Evolutionary conservation across 495 filamentous ascomycete species (phyloP).

Genomic region (Glutinoglossum americanum): DNA sequence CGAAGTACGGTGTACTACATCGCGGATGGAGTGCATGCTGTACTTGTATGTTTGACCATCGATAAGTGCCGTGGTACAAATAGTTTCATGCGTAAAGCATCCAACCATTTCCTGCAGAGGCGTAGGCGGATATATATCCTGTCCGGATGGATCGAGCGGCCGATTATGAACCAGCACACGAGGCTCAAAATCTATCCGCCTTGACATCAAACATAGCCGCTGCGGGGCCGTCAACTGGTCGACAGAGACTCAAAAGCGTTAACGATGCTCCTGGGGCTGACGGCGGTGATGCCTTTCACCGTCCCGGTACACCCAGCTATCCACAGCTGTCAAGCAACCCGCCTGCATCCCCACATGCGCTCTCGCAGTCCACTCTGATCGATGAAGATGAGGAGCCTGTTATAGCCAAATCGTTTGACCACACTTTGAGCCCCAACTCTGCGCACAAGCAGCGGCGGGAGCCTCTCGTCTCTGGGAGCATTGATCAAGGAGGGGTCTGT

Average conservation of each 20-base stretch:
- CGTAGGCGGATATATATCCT: no score
- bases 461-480: constrained; percentile 30
- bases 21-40: no score
- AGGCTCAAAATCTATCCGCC: background rate
- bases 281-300: background rate
- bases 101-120: no score
- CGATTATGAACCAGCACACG: background rate
- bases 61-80: no score
- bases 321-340: constrained; percentile 20
- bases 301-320: constrained; percentile 7
- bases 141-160: background rate
- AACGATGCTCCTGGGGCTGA: background rate
- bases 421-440: constrained; percentile 34
- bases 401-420: constrained; percentile 38
- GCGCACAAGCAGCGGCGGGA: constrained; percentile 25
- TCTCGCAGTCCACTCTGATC: constrained; percentile 20
- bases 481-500: constrained; percentile 45
- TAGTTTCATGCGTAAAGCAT: no score
- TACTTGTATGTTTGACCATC: no score
- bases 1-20: no score
- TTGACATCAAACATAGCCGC: background rate
- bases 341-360: constrained; percentile 14
- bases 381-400: constrained; percentile 45
- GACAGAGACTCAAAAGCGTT: background rate
- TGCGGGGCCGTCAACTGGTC: background rate